A percentile compares a stretch with the other conserved stretches of the same genome.
phyloP scores from a whole-genome alignment of 352 stramenopile species.

The Phytophthora sp. region DNA sequence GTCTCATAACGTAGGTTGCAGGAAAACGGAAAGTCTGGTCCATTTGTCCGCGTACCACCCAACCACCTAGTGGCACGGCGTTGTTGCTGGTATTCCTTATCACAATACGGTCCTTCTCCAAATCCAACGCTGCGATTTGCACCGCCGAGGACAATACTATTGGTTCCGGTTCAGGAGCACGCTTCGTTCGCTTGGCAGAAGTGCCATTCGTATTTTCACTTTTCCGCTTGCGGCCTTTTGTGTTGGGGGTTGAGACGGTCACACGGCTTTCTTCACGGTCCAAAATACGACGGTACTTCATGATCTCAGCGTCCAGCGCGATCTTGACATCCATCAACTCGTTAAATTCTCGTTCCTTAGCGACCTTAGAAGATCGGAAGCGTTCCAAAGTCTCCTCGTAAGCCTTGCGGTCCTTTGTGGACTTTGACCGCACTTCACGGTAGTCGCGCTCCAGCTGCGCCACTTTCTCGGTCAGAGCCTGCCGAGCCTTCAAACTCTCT shows the following conservation, averaged over 20 bases:
- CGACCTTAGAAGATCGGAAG: slow-evolving; percentile 69
- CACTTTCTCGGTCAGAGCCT: slow-evolving; percentile 83
- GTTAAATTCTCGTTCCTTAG: slow-evolving; percentile 85
- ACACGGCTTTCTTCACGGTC: slow-evolving; percentile 81
- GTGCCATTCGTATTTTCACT: slow-evolving; percentile 38
- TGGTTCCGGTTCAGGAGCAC: slow-evolving; percentile 5
- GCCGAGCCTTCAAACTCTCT: slow-evolving; percentile 73
- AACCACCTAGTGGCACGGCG: slow-evolving; percentile 61
- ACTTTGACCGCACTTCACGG: slow-evolving; percentile 73
- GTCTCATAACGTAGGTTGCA: slow-evolving; percentile 67
- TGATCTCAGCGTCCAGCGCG: slow-evolving; percentile 76
- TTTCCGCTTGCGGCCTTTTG: slow-evolving; percentile 68
- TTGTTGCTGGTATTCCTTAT: slow-evolving; percentile 76
- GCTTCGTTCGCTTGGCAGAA: slow-evolving; percentile 57
- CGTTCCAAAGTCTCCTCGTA: slow-evolving; percentile 77
- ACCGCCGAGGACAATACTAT: slow-evolving; percentile 33
- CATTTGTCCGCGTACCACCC: slow-evolving; percentile 66
- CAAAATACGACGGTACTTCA: slow-evolving; percentile 82
- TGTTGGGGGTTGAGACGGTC: slow-evolving; percentile 61
- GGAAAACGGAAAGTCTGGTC: slow-evolving; percentile 81
- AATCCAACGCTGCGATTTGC: slow-evolving; percentile 66
- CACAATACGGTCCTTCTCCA: slow-evolving; percentile 80
- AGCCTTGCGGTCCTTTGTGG: slow-evolving; percentile 78
- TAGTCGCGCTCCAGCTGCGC: slow-evolving; percentile 80
- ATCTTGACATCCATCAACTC: slow-evolving; percentile 91